phyloP scores from a whole-genome alignment of 192 early-diverging fungal species.

The Paraglomus brasilianum region DNA sequence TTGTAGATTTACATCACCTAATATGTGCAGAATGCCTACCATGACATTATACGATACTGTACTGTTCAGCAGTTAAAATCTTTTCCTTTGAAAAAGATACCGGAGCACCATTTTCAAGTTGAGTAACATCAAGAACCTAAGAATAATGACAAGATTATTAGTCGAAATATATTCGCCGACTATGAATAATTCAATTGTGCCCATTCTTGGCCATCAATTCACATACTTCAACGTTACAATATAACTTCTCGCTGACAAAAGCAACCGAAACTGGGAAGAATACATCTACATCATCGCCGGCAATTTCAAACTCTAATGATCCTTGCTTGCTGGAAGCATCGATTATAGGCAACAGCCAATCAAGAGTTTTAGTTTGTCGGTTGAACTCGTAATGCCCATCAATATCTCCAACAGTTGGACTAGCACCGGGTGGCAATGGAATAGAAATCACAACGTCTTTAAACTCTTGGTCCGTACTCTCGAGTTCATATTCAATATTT shows the following conservation, averaged over 20 bases:
- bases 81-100: conserved; percentile 75
- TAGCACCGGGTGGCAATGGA: conserved; percentile 72
- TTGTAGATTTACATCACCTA: no score
- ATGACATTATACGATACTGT: conserved; percentile 69
- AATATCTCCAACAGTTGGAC: conserved; percentile 75
- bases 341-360: conserved; percentile 86
- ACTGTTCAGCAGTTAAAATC: conserved; percentile 74
- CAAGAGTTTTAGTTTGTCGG: conserved; percentile 62
- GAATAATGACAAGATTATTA: neutral
- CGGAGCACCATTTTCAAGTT: conserved; percentile 53
- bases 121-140: conserved; percentile 56
- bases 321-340: conserved; percentile 75
- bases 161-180: neutral
- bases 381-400: conserved; percentile 84
- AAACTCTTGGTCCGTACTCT: conserved; percentile 71
- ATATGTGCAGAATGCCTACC: no score
- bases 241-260: conserved; percentile 68
- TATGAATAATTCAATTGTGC: neutral
- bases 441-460: conserved; percentile 86
- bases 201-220: conserved; percentile 14
- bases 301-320: conserved; percentile 80
- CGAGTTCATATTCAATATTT: conserved; percentile 96
- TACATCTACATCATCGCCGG: conserved; percentile 69
- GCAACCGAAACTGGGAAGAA: conserved; percentile 88
- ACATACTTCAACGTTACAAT: conserved; percentile 75